Percentiles rank a stretch among this genome's conserved stretches.
These are phyloP conservation scores for Dothideomycetidae sp. DNA, from an alignment of 2,329 filamentous ascomycete genomes.

Conservation along the genomic window DNA sequence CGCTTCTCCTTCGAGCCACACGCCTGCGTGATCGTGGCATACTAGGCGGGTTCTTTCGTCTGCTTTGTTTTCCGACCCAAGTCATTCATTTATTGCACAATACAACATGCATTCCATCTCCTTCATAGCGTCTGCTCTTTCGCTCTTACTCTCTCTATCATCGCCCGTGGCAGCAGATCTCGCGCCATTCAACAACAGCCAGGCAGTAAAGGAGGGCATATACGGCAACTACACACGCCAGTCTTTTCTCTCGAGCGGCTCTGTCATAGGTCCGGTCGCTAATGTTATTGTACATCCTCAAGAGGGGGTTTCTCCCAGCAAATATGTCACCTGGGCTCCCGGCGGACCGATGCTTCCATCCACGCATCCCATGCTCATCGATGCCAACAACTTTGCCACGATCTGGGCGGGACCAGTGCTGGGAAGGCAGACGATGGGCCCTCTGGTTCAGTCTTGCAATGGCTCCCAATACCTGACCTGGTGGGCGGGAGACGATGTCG, in stretches of 20 bases:
- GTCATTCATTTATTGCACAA: constrained; percentile 4
- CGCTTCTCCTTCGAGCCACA: background rate
- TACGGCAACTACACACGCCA: constrained; percentile 5
- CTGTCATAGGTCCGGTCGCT: constrained; percentile 1
- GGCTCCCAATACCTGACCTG: constrained; percentile 25
- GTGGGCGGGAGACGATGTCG: constrained; percentile 22
- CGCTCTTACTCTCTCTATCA: background rate
- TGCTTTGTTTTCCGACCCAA: constrained; percentile 1
- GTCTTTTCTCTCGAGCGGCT: constrained; percentile 1
- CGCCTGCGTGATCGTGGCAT: no score
- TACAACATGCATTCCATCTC: background rate
- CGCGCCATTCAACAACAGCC: constrained; percentile 4
- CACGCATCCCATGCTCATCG: background rate
- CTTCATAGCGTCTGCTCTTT: background rate
- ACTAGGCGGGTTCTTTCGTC: no score
- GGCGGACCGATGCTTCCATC: background rate
- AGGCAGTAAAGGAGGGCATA: background rate
- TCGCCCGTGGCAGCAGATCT: background rate
- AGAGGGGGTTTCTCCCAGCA: constrained; percentile 2
- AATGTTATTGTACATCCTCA: constrained; percentile 3
- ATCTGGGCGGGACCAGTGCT: constrained; percentile 1
- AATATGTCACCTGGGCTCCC: constrained; percentile 3
- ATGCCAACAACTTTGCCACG: background rate
- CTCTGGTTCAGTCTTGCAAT: constrained; percentile 15
- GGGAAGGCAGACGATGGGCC: background rate